Percentiles rank a stretch among this genome's conserved stretches.
phyloP scores from a whole-genome alignment of 108 stramenopile genomes.

The Discostella stelligeroides region DNA sequence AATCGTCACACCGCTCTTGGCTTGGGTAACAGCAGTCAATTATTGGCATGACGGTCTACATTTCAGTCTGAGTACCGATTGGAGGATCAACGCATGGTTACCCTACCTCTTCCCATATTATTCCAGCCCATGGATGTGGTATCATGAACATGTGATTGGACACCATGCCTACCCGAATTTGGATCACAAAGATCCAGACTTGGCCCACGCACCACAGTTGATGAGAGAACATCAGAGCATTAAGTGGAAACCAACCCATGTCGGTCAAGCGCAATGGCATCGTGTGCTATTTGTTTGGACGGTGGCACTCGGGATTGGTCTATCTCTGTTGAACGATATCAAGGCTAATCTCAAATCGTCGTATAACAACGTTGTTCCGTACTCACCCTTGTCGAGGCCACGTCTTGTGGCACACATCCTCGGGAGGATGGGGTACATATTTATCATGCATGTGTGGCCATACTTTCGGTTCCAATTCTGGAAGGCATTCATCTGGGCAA shows the following conservation, averaged over 20 bases:
- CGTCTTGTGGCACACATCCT: conserved; percentile 40
- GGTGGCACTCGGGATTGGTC: conserved; percentile 48
- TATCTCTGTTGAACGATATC: conserved; percentile 50
- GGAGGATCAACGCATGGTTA: conserved; percentile 56
- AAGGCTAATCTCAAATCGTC: conserved; percentile 51
- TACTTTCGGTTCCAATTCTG: conserved; percentile 43
- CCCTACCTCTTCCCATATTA: conserved; percentile 57
- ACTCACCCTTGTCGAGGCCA: conserved; percentile 25
- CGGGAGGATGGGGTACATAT: conserved; percentile 45
- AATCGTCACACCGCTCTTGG: conserved; percentile 50
- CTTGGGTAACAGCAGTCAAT: conserved; percentile 52
- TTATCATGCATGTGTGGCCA: conserved; percentile 49
- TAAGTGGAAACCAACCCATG: conserved; percentile 49
- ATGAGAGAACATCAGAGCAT: conserved; percentile 61
- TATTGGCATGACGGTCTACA: conserved; percentile 63
- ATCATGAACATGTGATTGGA: conserved; percentile 61
- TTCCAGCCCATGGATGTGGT: conserved; percentile 62
- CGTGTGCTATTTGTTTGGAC: conserved; percentile 53
- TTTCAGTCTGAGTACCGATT: conserved; percentile 53
- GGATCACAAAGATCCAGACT: conserved; percentile 58
- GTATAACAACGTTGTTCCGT: conserved; percentile 62
- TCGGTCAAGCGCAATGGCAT: conserved; percentile 27
- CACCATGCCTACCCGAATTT: conserved; percentile 66
- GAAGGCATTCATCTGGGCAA: conserved; percentile 57
- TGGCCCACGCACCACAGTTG: conserved; percentile 61